Percentiles rank a stretch among this genome's conserved stretches.
phyloP scores from a whole-genome alignment of 225 moss, liverwort and hornwort species.

The Physcomitrellopsis africana region DNA sequence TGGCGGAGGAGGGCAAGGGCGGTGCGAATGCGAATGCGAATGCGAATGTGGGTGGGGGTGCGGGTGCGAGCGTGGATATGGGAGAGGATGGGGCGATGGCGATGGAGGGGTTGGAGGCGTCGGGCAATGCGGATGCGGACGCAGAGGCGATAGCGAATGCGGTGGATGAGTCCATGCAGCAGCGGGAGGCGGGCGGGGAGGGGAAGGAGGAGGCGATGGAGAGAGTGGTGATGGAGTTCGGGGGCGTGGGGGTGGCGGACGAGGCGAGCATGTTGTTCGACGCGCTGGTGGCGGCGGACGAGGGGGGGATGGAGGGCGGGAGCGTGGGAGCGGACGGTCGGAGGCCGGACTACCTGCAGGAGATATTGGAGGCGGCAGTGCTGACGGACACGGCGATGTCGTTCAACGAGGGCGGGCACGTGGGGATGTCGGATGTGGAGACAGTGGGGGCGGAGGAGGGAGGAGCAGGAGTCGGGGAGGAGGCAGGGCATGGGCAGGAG shows the following conservation, averaged over 20 bases:
- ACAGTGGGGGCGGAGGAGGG: slow-evolving; percentile 34
- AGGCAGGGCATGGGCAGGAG: background rate
- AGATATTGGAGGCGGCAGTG: slow-evolving; percentile 66
- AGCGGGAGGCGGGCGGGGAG: slow-evolving; percentile 25
- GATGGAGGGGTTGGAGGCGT: slow-evolving; percentile 28
- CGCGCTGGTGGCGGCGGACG: slow-evolving; percentile 54
- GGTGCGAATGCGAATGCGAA: too few species aligned
- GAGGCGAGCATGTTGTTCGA: slow-evolving; percentile 61
- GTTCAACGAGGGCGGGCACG: slow-evolving; percentile 42
- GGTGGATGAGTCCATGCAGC: slow-evolving; percentile 33
- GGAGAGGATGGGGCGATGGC: slow-evolving; percentile 35
- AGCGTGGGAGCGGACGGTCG: slow-evolving; percentile 29
- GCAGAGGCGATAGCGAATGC: slow-evolving; percentile 18
- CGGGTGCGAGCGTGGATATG: background rate
- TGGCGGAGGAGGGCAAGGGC: too few species aligned
- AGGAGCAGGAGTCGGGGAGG: too few species aligned
- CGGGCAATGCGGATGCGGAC: background rate
- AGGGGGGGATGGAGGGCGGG: slow-evolving; percentile 38
- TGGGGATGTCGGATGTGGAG: slow-evolving; percentile 31
- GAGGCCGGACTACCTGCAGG: slow-evolving; percentile 62
- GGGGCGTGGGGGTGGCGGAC: slow-evolving; percentile 36
- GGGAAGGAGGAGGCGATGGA: slow-evolving; percentile 31
- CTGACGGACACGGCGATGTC: slow-evolving; percentile 55
- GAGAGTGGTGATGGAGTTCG: slow-evolving; percentile 32
- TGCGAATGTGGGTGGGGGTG: too few species aligned